Evolutionary conservation across 2,329 filamentous ascomycete species (phyloP).

Genomic region (Colletotrichum sp.): DNA sequence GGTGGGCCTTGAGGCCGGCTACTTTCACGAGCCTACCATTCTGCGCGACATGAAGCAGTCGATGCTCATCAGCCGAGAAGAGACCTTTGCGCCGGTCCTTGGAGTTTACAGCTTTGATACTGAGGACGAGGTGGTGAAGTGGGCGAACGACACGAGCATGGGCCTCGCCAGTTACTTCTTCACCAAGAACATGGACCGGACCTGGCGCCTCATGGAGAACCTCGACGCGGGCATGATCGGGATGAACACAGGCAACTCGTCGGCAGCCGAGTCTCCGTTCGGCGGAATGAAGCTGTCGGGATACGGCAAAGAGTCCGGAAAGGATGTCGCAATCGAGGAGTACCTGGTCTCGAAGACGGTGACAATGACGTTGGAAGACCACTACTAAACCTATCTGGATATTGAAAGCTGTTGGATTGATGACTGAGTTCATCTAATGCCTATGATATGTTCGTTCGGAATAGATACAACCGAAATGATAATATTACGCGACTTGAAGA

Average conservation of each 20-base stretch:
- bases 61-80: conserved; percentile 72
- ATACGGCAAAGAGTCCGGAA: conserved; percentile 52
- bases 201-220: conserved; percentile 48
- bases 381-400: conserved; percentile 28
- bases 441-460: background rate
- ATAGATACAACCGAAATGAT: background rate
- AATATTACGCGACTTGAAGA: background rate
- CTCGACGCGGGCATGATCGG: conserved; percentile 73
- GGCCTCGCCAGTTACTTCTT: conserved; percentile 81
- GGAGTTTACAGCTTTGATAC: conserved; percentile 74
- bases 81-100: conserved; percentile 79
- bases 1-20: conserved; percentile 43
- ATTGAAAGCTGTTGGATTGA: no score
- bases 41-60: conserved; percentile 70
- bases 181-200: conserved; percentile 48
- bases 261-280: conserved; percentile 49
- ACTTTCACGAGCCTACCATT: conserved; percentile 77
- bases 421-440: background rate
- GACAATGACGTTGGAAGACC: conserved; percentile 45
- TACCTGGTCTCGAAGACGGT: conserved; percentile 52
- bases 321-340: conserved; percentile 52
- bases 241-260: conserved; percentile 25
- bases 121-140: conserved; percentile 73
- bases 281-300: conserved; percentile 55
- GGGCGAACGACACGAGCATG: conserved; percentile 73